phyloP scores from a whole-genome alignment of 306 rosid species.

The Sesbania bispinosa region DNA sequence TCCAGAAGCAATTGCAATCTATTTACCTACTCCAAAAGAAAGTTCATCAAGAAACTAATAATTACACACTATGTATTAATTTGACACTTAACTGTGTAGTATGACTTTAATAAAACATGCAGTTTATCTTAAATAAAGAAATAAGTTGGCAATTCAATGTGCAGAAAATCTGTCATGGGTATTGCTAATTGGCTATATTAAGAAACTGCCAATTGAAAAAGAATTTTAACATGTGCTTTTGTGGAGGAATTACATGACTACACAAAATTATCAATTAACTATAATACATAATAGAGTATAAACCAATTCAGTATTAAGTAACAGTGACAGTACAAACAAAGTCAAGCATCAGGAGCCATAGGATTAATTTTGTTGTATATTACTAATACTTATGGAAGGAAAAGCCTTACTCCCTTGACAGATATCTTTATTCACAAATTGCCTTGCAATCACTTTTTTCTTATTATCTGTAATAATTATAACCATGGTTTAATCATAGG shows the following conservation, averaged over 20 bases:
- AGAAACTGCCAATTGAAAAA: neutral
- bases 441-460: neutral
- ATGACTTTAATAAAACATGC: neutral
- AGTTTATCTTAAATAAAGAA: neutral
- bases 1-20: neutral
- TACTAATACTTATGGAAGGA: neutral
- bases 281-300: neutral
- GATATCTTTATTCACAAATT: neutral
- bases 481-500: neutral
- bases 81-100: neutral
- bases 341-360: neutral
- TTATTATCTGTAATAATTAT: neutral
- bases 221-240: neutral
- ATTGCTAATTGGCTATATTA: neutral
- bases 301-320: neutral
- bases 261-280: neutral
- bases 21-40: neutral
- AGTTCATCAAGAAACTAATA: neutral
- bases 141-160: neutral
- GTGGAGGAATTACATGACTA: neutral
- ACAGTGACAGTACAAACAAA: neutral
- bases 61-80: neutral
- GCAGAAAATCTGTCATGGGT: neutral
- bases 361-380: neutral
- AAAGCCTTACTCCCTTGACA: neutral